These are phyloP conservation scores for Spergularia bocconei DNA, from an alignment of 148 eudicot genomes.

Conservation along the genomic window DNA sequence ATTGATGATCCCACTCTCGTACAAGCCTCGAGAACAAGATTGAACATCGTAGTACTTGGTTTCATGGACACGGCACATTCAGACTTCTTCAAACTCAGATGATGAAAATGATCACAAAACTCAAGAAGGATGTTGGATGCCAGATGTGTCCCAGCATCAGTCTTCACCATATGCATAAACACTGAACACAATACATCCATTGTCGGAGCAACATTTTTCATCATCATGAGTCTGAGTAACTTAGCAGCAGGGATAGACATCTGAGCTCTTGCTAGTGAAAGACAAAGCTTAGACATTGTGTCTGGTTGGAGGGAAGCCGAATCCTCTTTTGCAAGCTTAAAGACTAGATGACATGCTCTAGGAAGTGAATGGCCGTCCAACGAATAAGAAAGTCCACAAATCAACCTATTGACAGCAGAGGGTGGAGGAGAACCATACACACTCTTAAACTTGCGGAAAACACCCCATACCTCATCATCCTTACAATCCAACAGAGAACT, in stretches of 20 bases:
- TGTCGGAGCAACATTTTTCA: conserved; percentile 40
- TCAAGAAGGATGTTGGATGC: conserved; percentile 76
- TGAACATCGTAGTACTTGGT: conserved; percentile 62
- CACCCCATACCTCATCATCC: conserved; percentile 59
- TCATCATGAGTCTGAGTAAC: conserved; percentile 66
- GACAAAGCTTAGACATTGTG: conserved; percentile 50
- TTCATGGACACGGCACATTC: conserved; percentile 29
- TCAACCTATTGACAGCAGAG: conserved; percentile 40
- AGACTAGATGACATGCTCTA: conserved; percentile 48
- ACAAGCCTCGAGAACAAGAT: conserved; percentile 82
- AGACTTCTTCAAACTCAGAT: conserved; percentile 32
- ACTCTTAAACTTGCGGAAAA: conserved; percentile 53
- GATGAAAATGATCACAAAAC: conserved; percentile 45
- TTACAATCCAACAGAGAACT: conserved; percentile 50
- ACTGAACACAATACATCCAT: conserved; percentile 44
- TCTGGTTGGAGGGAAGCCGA: conserved; percentile 44
- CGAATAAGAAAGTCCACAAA: conserved; percentile 65
- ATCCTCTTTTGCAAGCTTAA: conserved; percentile 40
- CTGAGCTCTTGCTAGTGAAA: conserved; percentile 74
- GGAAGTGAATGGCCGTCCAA: conserved; percentile 55
- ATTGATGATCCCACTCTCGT: conserved; percentile 48
- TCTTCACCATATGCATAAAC: conserved; percentile 80
- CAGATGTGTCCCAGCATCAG: conserved; percentile 57
- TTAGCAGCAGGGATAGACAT: conserved; percentile 60
- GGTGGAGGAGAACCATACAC: conserved; percentile 59